Evolutionary conservation across 345 rosid species (phyloP).

Genomic region (Populus nigra): DNA sequence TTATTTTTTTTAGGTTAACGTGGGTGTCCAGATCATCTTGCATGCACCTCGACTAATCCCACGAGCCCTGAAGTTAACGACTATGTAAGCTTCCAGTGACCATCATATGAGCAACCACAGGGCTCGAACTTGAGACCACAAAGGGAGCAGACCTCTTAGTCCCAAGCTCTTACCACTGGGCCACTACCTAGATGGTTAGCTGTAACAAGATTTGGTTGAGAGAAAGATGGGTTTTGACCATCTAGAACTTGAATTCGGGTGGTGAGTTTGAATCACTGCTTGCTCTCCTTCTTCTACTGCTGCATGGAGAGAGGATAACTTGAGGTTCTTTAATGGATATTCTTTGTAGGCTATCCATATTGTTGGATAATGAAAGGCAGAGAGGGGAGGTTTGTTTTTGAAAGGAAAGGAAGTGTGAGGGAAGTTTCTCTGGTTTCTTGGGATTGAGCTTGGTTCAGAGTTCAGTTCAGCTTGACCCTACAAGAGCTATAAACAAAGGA

Average conservation of each 20-base stretch:
- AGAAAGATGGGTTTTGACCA: slow-evolving; percentile 46
- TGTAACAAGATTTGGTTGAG: slow-evolving; percentile 45
- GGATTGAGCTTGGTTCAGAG: neutral
- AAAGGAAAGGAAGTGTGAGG: neutral
- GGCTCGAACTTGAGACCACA: too few species aligned
- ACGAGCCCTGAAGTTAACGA: too few species aligned
- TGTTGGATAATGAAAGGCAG: neutral
- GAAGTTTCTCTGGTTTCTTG: neutral
- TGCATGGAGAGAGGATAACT: slow-evolving; percentile 15
- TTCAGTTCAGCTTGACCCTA: slow-evolving; percentile 6
- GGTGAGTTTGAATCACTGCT: slow-evolving; percentile 42
- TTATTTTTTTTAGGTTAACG: too few species aligned
- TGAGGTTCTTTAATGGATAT: neutral
- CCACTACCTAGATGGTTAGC: too few species aligned
- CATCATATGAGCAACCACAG: too few species aligned
- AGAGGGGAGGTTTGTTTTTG: neutral
- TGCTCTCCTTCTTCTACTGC: slow-evolving; percentile 9
- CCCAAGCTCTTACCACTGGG: too few species aligned
- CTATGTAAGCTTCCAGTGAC: too few species aligned
- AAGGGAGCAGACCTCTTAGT: too few species aligned
- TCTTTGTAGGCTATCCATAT: slow-evolving; percentile 5
- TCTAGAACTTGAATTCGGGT: slow-evolving; percentile 81
- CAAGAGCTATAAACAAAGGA: slow-evolving; percentile 1
- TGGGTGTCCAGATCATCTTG: too few species aligned
- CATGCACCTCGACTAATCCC: too few species aligned